A percentile compares a stretch with the other conserved stretches of the same genome.
Evolutionary conservation across 2,329 filamentous ascomycete species (phyloP).

Genomic region (Calonectria leucothoes): DNA sequence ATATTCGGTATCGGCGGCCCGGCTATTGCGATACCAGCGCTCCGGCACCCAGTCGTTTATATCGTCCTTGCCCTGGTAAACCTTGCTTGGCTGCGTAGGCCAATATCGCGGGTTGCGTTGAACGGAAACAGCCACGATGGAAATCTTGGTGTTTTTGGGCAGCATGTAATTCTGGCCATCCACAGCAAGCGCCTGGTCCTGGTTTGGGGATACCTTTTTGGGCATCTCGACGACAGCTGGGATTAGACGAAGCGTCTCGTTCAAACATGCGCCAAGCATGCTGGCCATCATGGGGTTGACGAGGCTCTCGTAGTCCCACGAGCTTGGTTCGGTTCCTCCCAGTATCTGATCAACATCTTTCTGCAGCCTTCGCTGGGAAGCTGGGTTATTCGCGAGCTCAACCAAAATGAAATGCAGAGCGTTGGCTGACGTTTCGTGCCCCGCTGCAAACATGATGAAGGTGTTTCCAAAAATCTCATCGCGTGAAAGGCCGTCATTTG

Average conservation of each 20-base stretch:
- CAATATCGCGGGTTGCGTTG: constrained; percentile 81
- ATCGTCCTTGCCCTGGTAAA: constrained; percentile 61
- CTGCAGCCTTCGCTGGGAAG: constrained; percentile 74
- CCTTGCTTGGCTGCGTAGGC: constrained; percentile 65
- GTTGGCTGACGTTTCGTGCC: constrained; percentile 85
- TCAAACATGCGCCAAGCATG: constrained; percentile 80
- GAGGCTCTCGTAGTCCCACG: constrained; percentile 78
- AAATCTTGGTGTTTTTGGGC: constrained; percentile 67
- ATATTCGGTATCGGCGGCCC: constrained; percentile 49
- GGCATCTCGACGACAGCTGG: constrained; percentile 79
- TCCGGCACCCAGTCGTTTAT: constrained; percentile 77
- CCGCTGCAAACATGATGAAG: constrained; percentile 76
- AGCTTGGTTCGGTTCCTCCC: constrained; percentile 64
- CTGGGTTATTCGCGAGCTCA: constrained; percentile 73
- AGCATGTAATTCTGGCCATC: constrained; percentile 69
- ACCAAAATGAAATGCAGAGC: constrained; percentile 78
- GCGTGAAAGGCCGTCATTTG: constrained; percentile 60
- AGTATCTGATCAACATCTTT: constrained; percentile 76
- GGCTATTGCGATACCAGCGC: constrained; percentile 70
- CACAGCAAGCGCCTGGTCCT: constrained; percentile 68
- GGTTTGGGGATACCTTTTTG: constrained; percentile 65
- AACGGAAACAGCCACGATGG: constrained; percentile 64
- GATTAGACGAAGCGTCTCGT: constrained; percentile 80
- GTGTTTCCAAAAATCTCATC: constrained; percentile 80
- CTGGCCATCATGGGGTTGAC: constrained; percentile 75